These are phyloP conservation scores for Penicillium alfredii DNA, from an alignment of 495 filamentous ascomycete genomes.

Conservation along the genomic window DNA sequence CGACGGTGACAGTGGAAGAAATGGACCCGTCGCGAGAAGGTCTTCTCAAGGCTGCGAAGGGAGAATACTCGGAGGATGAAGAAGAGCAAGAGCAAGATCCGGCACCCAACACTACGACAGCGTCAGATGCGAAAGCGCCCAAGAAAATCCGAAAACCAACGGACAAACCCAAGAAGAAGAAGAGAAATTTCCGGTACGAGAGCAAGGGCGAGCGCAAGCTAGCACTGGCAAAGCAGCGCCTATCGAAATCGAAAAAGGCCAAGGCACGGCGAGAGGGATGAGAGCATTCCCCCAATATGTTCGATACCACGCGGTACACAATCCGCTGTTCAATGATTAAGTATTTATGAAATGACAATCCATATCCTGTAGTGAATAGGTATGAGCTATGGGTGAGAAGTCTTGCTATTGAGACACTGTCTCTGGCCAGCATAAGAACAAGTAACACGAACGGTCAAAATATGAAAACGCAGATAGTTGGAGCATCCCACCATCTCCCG, in stretches of 20 bases:
- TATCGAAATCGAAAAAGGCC: conserved; percentile 49
- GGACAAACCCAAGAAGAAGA: conserved; percentile 64
- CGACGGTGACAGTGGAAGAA: conserved; percentile 88
- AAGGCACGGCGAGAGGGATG: conserved; percentile 36
- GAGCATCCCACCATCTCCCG: conserved; percentile 27
- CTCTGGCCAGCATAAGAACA: conserved; percentile 21
- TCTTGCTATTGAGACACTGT: conserved; percentile 18
- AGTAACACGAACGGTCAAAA: conserved; percentile 21
- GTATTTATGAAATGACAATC: no score
- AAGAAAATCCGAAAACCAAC: conserved; percentile 50
- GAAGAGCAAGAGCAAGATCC: conserved; percentile 23
- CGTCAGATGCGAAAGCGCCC: conserved; percentile 26
- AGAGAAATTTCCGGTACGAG: conserved; percentile 89
- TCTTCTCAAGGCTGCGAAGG: conserved; percentile 46
- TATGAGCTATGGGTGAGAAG: no score
- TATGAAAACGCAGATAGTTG: conserved; percentile 20
- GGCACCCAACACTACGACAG: conserved; percentile 13
- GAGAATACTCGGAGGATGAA: conserved; percentile 44
- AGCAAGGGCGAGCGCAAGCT: conserved; percentile 72
- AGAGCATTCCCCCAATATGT: no score
- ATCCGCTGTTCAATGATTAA: no score
- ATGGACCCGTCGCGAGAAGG: conserved; percentile 74
- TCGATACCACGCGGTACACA: no score
- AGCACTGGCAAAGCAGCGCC: conserved; percentile 59
- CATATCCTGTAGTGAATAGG: no score